Conservation (phyloP, 2,329 filamentous ascomycete genomes). For the Epichloe sibirici region DNA sequence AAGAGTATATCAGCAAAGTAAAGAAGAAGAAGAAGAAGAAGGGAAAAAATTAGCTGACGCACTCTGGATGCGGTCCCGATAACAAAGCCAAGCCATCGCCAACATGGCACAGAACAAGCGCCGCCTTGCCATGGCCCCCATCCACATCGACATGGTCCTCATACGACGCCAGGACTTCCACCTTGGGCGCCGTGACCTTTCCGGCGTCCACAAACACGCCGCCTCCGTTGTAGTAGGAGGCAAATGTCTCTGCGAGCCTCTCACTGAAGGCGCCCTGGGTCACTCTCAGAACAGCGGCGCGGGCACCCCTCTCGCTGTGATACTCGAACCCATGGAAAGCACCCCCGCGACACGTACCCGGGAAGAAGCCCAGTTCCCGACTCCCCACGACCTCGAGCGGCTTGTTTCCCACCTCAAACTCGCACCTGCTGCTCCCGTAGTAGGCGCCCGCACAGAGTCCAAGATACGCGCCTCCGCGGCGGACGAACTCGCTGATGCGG, state of each 20-base stretch:
- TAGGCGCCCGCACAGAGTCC: conserved; percentile 94
- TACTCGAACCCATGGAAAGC: conserved; percentile 89
- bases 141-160: conserved; percentile 64
- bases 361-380: conserved; percentile 79
- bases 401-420: conserved; percentile 77
- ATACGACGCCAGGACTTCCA: conserved; percentile 77
- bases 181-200: conserved; percentile 45
- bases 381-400: conserved; percentile 74
- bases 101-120: conserved; percentile 71
- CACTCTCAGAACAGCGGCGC: conserved; percentile 56
- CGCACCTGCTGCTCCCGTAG: conserved; percentile 69
- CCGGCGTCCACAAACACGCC: conserved; percentile 80
- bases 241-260: conserved; percentile 48
- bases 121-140: conserved; percentile 59
- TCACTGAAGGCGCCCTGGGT: conserved; percentile 45
- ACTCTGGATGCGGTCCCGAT: conserved; percentile 90
- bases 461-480: conserved; percentile 72
- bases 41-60: conserved; percentile 7
- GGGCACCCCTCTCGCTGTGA: conserved; percentile 72
- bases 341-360: conserved; percentile 71
- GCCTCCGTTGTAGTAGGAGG: conserved; percentile 86
- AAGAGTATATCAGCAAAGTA: conserved; percentile 4
- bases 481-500: conserved; percentile 73
- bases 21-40: neutral
- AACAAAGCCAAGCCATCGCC: conserved; percentile 70